phyloP scores from a whole-genome alignment of 2,329 filamentous ascomycete genomes.

The Xylaria sp. region DNA sequence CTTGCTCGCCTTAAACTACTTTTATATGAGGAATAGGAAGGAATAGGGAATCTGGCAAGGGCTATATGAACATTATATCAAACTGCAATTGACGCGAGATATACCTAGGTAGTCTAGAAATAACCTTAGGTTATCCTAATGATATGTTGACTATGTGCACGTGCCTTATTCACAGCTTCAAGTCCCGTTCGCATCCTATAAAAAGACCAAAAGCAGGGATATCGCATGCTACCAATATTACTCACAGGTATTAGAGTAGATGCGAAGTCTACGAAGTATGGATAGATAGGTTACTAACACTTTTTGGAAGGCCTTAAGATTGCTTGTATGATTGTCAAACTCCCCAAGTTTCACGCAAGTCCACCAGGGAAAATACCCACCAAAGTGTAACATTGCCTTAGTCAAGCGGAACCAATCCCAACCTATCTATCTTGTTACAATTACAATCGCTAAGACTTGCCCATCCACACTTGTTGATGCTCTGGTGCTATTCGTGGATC shows the following conservation, averaged over 20 bases:
- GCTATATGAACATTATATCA: neutral
- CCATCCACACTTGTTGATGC: slow-evolving; percentile 1
- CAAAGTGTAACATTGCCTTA: slow-evolving; percentile 14
- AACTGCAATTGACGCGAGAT: too few species aligned
- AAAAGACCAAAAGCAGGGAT: neutral
- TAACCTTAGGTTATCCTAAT: neutral
- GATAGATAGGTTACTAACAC: neutral
- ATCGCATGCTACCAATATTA: neutral
- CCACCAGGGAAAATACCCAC: slow-evolving; percentile 21
- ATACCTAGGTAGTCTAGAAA: too few species aligned
- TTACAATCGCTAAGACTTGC: slow-evolving; percentile 18
- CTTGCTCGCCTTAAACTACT: too few species aligned
- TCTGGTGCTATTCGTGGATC: slow-evolving; percentile 14
- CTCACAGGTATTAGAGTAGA: neutral
- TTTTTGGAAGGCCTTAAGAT: slow-evolving; percentile 1
- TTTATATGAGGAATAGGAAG: too few species aligned
- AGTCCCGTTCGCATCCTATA: neutral
- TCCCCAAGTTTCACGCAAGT: slow-evolving; percentile 21
- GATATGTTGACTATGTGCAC: neutral
- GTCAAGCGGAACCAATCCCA: slow-evolving; percentile 5
- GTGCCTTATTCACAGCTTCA: neutral
- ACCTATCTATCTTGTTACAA: neutral
- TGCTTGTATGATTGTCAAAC: slow-evolving; percentile 20
- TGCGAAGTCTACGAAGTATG: neutral
- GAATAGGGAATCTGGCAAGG: neutral